Percentiles rank a stretch among this genome's conserved stretches.
These are phyloP conservation scores for Amylocystis lapponica DNA, from an alignment of 768 basidiomycete species.

Conservation along the genomic window DNA sequence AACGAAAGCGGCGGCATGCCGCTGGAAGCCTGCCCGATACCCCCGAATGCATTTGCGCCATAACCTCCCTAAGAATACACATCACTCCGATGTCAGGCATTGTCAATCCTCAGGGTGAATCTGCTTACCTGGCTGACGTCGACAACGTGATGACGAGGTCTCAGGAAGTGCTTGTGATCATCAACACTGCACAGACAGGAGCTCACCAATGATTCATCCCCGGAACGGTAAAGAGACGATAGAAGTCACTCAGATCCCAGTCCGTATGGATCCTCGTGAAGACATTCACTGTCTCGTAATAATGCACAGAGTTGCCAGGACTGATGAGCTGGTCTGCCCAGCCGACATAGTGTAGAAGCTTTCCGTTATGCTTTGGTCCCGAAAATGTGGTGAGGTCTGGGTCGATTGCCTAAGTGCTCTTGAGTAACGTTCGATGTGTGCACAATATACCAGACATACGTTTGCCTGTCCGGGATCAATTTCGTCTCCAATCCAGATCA, in stretches of 20 bases:
- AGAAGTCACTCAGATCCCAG: conserved; percentile 24
- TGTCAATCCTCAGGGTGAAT: too few relatives aligned
- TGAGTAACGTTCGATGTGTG: too few relatives aligned
- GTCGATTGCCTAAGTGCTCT: conserved; percentile 18
- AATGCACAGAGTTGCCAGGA: conserved; percentile 21
- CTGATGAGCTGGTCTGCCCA: conserved; percentile 26
- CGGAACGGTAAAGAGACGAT: conserved; percentile 27
- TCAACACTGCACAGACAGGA: neutral
- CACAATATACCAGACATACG: too few relatives aligned
- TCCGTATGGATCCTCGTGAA: conserved; percentile 15
- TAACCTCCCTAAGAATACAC: conserved; percentile 22
- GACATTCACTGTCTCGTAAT: conserved; percentile 20
- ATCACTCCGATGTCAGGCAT: too few relatives aligned
- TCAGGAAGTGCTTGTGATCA: too few relatives aligned
- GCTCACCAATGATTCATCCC: conserved; percentile 29
- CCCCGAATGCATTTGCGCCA: conserved; percentile 24
- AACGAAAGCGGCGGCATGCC: conserved; percentile 7
- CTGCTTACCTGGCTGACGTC: too few relatives aligned
- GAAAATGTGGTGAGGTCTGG: conserved; percentile 18
- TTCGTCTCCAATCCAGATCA: conserved; percentile 12
- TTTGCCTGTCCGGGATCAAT: conserved; percentile 19
- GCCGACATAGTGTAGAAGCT: conserved; percentile 23
- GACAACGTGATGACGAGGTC: too few relatives aligned
- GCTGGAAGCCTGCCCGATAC: conserved; percentile 15
- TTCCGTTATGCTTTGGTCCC: conserved; percentile 16